Evolutionary conservation across 805 yeast species (phyloP).

Genomic region (Kodamaea jinghongensis): DNA sequence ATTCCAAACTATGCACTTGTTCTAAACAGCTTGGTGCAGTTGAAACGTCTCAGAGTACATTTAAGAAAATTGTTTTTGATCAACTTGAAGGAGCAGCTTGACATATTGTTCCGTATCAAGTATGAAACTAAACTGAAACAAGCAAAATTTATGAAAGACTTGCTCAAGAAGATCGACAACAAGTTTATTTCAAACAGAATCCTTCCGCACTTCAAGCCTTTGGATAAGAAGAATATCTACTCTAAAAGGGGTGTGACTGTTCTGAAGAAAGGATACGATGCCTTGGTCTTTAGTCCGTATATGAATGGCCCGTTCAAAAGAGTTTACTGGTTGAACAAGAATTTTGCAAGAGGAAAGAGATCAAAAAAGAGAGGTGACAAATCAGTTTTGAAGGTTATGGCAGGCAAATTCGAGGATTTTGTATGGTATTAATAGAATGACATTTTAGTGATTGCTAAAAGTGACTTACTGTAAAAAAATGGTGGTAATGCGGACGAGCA

Average conservation of each 20-base stretch:
- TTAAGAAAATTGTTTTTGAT: slow-evolving; percentile 35
- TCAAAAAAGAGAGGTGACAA: slow-evolving; percentile 2
- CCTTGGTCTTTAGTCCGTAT: slow-evolving; percentile 26
- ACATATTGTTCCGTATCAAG: slow-evolving; percentile 34
- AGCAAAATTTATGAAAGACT: slow-evolving; percentile 25
- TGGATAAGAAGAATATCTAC: slow-evolving; percentile 6
- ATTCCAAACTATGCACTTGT: slow-evolving; percentile 34
- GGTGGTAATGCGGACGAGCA: no score
- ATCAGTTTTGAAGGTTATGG: neutral
- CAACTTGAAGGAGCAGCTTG: slow-evolving; percentile 38
- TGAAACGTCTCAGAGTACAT: slow-evolving; percentile 27
- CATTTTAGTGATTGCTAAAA: no score
- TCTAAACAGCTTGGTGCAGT: slow-evolving; percentile 22
- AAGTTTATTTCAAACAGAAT: slow-evolving; percentile 4
- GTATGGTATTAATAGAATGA: slow-evolving; percentile 6
- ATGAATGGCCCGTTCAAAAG: slow-evolving; percentile 26
- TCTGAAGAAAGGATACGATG: slow-evolving; percentile 18
- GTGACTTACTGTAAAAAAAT: no score
- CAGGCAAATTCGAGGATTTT: slow-evolving; percentile 4
- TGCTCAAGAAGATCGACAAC: slow-evolving; percentile 23
- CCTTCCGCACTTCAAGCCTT: slow-evolving; percentile 5
- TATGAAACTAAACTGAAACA: slow-evolving; percentile 29
- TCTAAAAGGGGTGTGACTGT: slow-evolving; percentile 3
- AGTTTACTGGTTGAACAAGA: slow-evolving; percentile 27
- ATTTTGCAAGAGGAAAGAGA: slow-evolving; percentile 5